phyloP scores from a whole-genome alignment of 257 asterid genomes.

The Phtheirospermum japonicum region DNA sequence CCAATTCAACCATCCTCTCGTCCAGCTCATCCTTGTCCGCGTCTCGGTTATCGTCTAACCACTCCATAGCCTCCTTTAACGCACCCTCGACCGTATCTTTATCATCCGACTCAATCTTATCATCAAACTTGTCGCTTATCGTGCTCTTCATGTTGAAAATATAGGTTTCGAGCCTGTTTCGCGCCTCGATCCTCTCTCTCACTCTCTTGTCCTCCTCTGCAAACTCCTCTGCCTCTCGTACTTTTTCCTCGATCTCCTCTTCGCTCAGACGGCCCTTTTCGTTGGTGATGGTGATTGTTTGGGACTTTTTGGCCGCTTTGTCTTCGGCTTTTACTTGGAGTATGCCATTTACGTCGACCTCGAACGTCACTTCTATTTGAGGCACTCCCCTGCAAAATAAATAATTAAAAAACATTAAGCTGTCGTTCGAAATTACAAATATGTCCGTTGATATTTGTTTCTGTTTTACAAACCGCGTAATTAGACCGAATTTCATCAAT shows the following conservation, averaged over 20 bases:
- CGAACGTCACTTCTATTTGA: conserved; percentile 58
- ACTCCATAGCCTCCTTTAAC: conserved; percentile 47
- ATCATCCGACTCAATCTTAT: conserved; percentile 39
- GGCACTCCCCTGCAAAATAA: conserved; percentile 69
- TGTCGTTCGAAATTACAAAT: too few relatives aligned
- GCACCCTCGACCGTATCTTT: conserved; percentile 42
- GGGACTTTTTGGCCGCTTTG: conserved; percentile 47
- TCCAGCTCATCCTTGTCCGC: conserved; percentile 52
- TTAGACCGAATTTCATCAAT: too few relatives aligned
- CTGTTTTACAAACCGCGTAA: too few relatives aligned
- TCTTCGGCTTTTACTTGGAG: conserved; percentile 52
- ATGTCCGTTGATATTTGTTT: too few relatives aligned
- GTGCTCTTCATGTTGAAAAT: conserved; percentile 48
- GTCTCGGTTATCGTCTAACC: conserved; percentile 50
- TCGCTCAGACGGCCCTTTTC: conserved; percentile 52
- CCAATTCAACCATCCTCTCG: conserved; percentile 49
- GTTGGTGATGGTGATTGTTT: conserved; percentile 49
- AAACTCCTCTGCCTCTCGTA: conserved; percentile 52
- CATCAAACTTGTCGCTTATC: conserved; percentile 43
- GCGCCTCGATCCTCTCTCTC: conserved; percentile 50
- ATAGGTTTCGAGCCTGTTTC: conserved; percentile 45
- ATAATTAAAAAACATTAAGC: too few relatives aligned
- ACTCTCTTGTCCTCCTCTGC: conserved; percentile 49
- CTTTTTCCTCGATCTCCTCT: conserved; percentile 54
- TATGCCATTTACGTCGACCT: conserved; percentile 53